Evolutionary conservation across 2,329 filamentous ascomycete genomes (phyloP).

Genomic region (Xylariaceae sp.): DNA sequence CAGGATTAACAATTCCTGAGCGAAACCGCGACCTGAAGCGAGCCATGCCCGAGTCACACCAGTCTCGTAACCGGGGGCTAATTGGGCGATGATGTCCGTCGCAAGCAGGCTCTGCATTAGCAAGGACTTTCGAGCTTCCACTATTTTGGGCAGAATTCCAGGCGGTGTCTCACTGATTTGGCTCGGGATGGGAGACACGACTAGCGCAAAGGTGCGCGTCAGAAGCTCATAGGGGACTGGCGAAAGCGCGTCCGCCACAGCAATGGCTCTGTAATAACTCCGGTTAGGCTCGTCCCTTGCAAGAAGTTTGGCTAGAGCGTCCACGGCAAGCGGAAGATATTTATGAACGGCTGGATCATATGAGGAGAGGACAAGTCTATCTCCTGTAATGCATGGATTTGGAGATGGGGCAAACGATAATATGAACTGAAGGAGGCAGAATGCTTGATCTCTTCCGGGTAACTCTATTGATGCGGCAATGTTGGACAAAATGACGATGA

Average conservation of each 20-base stretch:
- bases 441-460: constrained; percentile 78
- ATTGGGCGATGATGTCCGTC: constrained; percentile 76
- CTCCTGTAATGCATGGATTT: constrained; percentile 52
- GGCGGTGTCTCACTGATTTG: constrained; percentile 49
- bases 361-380: constrained; percentile 65
- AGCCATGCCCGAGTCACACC: constrained; percentile 75
- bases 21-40: constrained; percentile 75
- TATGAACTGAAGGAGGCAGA: constrained; percentile 81
- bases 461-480: constrained; percentile 74
- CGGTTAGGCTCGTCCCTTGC: constrained; percentile 92
- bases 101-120: constrained; percentile 89
- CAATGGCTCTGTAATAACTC: constrained; percentile 75
- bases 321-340: constrained; percentile 84
- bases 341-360: constrained; percentile 79
- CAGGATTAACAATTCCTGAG: constrained; percentile 70
- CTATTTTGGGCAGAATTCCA: constrained; percentile 56
- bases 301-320: constrained; percentile 84
- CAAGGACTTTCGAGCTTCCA: constrained; percentile 80
- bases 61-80: constrained; percentile 66
- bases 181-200: constrained; percentile 79
- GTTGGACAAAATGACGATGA: constrained; percentile 84
- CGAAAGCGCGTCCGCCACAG: constrained; percentile 62
- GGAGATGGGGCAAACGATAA: constrained; percentile 83
- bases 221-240: constrained; percentile 69
- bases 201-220: constrained; percentile 79